Percentiles rank a stretch among this genome's conserved stretches.
These are phyloP conservation scores for Isatis lusitanica DNA, from an alignment of 441 rosid genomes.

Conservation along the genomic window DNA sequence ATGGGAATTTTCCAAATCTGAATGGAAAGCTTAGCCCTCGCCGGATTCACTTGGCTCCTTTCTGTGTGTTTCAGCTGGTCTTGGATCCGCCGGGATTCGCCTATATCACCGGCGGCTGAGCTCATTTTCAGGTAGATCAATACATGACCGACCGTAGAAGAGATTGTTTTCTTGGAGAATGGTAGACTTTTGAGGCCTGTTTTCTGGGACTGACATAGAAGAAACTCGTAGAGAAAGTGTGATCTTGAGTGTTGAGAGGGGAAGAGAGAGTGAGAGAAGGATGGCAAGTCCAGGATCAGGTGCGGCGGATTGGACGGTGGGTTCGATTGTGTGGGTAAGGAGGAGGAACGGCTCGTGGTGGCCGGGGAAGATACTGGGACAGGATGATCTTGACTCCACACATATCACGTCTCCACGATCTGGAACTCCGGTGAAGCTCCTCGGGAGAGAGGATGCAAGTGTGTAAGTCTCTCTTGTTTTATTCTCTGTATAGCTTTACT, in stretches of 20 bases:
- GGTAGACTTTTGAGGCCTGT: conserved; percentile 25
- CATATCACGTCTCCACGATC: conserved; percentile 82
- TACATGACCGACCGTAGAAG: conserved; percentile 11
- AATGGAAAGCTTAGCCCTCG: conserved; percentile 54
- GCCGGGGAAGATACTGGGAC: conserved; percentile 89
- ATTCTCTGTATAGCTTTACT: neutral
- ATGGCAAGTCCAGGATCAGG: conserved; percentile 64
- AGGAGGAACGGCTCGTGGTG: conserved; percentile 99
- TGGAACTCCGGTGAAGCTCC: conserved; percentile 97
- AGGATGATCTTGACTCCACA: conserved; percentile 72
- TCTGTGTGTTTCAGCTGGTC: conserved; percentile 31
- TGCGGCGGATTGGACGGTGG: conserved; percentile 54
- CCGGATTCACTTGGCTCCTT: conserved; percentile 37
- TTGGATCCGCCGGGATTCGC: conserved; percentile 46
- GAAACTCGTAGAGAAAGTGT: conserved; percentile 29
- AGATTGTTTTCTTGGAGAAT: conserved; percentile 11
- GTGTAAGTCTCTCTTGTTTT: conserved; percentile 58
- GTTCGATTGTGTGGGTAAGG: conserved; percentile 96
- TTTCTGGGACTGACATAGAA: conserved; percentile 15
- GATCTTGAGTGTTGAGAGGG: conserved; percentile 35
- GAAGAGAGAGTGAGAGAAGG: conserved; percentile 6
- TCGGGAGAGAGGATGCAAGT: conserved; percentile 98
- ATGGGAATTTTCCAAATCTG: conserved; percentile 55
- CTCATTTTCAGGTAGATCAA: conserved; percentile 31
- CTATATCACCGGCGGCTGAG: conserved; percentile 50